Percentiles rank a stretch among this genome's conserved stretches.
phyloP scores from a whole-genome alignment of 2,329 filamentous ascomycete species.

The Gnomoniopsis smithogilvyi region DNA sequence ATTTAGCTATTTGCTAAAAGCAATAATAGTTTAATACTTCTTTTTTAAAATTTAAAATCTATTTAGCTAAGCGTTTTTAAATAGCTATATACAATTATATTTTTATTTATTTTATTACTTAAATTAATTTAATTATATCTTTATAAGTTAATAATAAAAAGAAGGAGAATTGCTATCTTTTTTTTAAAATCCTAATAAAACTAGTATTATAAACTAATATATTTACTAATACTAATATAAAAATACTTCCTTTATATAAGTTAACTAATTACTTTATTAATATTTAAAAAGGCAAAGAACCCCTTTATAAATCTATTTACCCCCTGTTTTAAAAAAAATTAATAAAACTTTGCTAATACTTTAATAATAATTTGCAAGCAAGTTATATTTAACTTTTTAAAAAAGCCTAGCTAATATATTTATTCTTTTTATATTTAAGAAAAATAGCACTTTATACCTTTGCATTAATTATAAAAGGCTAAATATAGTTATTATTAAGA shows the following conservation, averaged over 20 bases:
- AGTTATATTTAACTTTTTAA: slow-evolving; percentile 1
- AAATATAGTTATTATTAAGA: slow-evolving; percentile 25
- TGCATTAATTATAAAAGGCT: slow-evolving; percentile 24
- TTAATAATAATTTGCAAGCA: not conserved
- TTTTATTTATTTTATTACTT: not conserved
- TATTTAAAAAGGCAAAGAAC: not conserved
- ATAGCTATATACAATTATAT: not conserved
- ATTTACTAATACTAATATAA: not conserved
- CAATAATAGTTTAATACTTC: not conserved
- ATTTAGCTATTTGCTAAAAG: not conserved
- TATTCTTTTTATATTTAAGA: slow-evolving; percentile 21
- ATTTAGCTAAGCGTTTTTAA: not conserved
- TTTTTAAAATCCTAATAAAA: not conserved
- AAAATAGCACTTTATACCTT: slow-evolving; percentile 17
- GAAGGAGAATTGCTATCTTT: not conserved
- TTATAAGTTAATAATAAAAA: not conserved
- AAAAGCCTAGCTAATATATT: not conserved
- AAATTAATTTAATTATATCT: not conserved
- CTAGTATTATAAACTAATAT: not conserved
- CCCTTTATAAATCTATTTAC: not conserved
- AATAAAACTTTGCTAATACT: slow-evolving; percentile 1
- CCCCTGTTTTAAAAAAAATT: not conserved
- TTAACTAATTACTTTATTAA: slow-evolving; percentile 4
- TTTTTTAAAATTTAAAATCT: not conserved
- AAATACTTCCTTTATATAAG: not conserved